phyloP scores from a whole-genome alignment of 2,329 filamentous ascomycete species.

The Chaetomiaceae sp. region DNA sequence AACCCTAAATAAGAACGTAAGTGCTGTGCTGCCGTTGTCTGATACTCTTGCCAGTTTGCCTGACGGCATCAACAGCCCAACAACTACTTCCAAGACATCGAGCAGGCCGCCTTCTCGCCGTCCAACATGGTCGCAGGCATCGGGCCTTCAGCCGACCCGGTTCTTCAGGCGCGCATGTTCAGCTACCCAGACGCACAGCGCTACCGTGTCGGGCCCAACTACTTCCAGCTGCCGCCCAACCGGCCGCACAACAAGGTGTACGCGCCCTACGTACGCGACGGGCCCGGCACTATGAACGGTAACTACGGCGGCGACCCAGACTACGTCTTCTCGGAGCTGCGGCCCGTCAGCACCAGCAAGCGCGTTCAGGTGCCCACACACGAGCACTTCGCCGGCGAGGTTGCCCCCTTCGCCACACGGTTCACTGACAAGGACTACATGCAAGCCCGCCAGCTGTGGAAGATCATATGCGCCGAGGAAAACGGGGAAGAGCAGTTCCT shows the following conservation, averaged over 20 bases:
- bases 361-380: not conserved
- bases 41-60: too few relatives aligned
- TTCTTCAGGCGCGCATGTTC: constrained; percentile 52
- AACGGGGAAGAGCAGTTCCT: not conserved
- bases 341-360: not conserved
- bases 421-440: not conserved
- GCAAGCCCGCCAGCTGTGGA: not conserved
- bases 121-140: constrained; percentile 52
- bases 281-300: constrained; percentile 31
- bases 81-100: constrained; percentile 38
- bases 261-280: constrained; percentile 38
- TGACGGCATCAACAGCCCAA: constrained; percentile 24
- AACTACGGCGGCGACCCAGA: constrained; percentile 44
- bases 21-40: not conserved
- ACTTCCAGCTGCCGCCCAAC: constrained; percentile 52
- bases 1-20: constrained; percentile 39
- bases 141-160: constrained; percentile 48
- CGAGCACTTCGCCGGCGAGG: not conserved
- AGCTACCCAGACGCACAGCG: constrained; percentile 52
- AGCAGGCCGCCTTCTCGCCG: constrained; percentile 55
- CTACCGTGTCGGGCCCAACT: constrained; percentile 55
- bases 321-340: constrained; percentile 29
- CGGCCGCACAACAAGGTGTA: constrained; percentile 33
- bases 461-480: not conserved
- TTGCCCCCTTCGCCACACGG: not conserved